phyloP scores from a whole-genome alignment of 2,329 filamentous ascomycete genomes.

The Scedosporium apiospermum region DNA sequence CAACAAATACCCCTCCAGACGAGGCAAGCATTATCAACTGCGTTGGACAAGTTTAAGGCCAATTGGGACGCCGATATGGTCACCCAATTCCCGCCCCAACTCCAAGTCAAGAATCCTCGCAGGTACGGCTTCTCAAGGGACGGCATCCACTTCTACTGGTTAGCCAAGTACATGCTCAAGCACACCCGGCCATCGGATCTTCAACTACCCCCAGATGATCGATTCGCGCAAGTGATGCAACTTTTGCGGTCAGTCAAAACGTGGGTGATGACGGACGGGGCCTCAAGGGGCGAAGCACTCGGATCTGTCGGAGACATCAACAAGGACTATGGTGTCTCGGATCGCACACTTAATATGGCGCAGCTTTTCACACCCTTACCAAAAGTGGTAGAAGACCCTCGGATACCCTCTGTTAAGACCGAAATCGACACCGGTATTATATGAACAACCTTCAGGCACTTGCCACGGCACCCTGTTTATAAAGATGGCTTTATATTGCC shows the following conservation, averaged over 20 bases:
- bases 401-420: conserved; percentile 31
- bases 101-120: conserved; percentile 37
- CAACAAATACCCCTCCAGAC: conserved; percentile 32
- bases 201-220: conserved; percentile 45
- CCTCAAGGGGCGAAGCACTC: conserved; percentile 54
- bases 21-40: conserved; percentile 39
- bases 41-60: conserved; percentile 62
- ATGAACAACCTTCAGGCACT: conserved; percentile 1
- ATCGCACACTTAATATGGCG: conserved; percentile 62
- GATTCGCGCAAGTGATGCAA: conserved; percentile 51
- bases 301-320: conserved; percentile 62
- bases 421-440: conserved; percentile 17
- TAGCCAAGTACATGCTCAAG: conserved; percentile 57
- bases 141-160: conserved; percentile 64
- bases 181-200: conserved; percentile 44
- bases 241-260: conserved; percentile 49
- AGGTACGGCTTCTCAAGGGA: conserved; percentile 64
- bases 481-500: not conserved
- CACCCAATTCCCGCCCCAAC: conserved; percentile 50
- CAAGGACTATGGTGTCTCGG: conserved; percentile 52
- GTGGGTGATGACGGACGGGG: conserved; percentile 55
- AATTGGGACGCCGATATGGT: conserved; percentile 63
- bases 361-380: conserved; percentile 57
- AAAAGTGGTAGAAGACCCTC: conserved; percentile 31
- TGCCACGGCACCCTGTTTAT: not conserved